phyloP scores from a whole-genome alignment of 495 filamentous ascomycete species.

The Trichoderma gamsii region DNA sequence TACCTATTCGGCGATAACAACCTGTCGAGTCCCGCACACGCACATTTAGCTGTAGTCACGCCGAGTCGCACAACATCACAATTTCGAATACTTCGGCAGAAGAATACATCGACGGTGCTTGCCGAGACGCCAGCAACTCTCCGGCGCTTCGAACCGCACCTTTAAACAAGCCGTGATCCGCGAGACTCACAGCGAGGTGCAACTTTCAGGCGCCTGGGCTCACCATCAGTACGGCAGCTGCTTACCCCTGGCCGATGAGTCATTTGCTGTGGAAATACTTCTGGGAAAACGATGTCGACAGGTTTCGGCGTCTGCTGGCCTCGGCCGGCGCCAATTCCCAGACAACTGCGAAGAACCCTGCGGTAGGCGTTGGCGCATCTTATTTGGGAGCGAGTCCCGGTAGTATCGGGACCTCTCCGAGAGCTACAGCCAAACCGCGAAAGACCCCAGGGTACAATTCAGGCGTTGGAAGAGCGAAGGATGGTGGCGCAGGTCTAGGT shows the following conservation, averaged over 20 bases:
- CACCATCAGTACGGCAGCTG: constrained; percentile 24
- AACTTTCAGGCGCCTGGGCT: constrained; percentile 53
- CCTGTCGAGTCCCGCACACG: constrained; percentile 5
- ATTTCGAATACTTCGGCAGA: not conserved
- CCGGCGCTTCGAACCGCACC: constrained; percentile 44
- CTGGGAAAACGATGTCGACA: constrained; percentile 91
- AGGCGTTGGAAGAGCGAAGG: constrained; percentile 24
- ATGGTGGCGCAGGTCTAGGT: constrained; percentile 42
- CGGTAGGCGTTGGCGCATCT: constrained; percentile 25
- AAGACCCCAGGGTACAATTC: constrained; percentile 36
- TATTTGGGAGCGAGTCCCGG: constrained; percentile 22
- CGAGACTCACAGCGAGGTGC: constrained; percentile 82
- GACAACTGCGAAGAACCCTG: constrained; percentile 38
- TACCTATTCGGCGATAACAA: not conserved
- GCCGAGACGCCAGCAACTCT: constrained; percentile 19
- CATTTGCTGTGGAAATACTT: constrained; percentile 92
- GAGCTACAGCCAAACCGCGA: constrained; percentile 37
- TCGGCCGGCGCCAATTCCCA: constrained; percentile 51
- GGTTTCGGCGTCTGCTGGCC: constrained; percentile 76
- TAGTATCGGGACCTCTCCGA: constrained; percentile 41
- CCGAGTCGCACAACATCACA: constrained; percentile 3
- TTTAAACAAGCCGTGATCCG: constrained; percentile 84
- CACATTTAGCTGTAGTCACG: not conserved
- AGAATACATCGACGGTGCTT: not conserved
- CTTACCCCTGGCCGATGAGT: constrained; percentile 70